These are phyloP conservation scores for Tirmania nivea DNA, from an alignment of 495 filamentous ascomycete genomes.

Conservation along the genomic window DNA sequence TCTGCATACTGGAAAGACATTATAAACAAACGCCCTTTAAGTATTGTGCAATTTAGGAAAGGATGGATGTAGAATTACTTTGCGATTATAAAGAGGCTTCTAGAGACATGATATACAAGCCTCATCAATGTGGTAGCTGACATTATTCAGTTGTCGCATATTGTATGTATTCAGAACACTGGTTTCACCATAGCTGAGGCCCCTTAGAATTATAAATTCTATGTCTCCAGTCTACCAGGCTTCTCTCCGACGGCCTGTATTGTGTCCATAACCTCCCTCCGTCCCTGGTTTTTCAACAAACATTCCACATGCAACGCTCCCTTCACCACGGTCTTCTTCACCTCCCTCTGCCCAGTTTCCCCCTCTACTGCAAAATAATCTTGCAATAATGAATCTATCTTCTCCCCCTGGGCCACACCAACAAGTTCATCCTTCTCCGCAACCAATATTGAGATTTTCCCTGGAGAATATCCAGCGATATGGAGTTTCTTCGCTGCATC, in stretches of 20 bases:
- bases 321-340: constrained; percentile 15
- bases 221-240: no score
- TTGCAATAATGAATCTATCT: constrained; percentile 24
- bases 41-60: no score
- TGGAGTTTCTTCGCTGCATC: constrained; percentile 20
- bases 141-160: no score
- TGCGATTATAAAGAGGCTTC: no score
- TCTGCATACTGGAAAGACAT: no score
- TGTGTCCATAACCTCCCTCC: constrained; percentile 21
- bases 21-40: no score
- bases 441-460: constrained; percentile 33
- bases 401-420: constrained; percentile 31
- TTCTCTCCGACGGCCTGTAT: neutral
- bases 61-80: no score
- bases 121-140: no score
- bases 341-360: constrained; percentile 15
- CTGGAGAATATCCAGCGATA: constrained; percentile 22
- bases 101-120: no score
- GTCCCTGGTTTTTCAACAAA: constrained; percentile 23
- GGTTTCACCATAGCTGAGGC: no score
- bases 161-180: no score
- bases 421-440: constrained; percentile 50
- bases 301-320: constrained; percentile 35
- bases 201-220: no score
- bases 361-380: constrained; percentile 6